Base-by-base conservation (phyloP, 1,284 basidiomycete species). In the Ganoderma meredithae region DNA sequence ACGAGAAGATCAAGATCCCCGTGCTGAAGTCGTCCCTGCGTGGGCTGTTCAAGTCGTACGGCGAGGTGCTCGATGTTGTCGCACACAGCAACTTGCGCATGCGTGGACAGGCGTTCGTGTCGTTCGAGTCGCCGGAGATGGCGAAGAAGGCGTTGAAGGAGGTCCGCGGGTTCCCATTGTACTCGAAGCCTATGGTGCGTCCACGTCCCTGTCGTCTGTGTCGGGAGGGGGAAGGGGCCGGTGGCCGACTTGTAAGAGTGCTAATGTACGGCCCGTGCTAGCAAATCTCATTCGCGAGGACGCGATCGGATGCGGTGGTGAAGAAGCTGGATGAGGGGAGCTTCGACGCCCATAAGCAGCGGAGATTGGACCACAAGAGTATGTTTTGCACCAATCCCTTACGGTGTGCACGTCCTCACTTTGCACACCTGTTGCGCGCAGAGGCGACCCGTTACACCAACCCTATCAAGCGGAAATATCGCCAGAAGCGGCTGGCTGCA, bases 21-120 rank as follows among this genome's bases (percentile, higher is more conserved):
- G 96, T 97, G 39, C 87, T 99, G 76, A 98, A 97, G 81, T 84
- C 94, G 68, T 95, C 96, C 0, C 84, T 99, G 56, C 86, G 89
- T 25, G 92, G 93, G 49, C 85, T 99, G 60, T 99, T 99, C 86
- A 95, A 95, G 80, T 89, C 93, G 41, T 99, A 99, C 77, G 95
- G 95, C 22, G 92, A 94, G 68, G 92, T 99, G 7, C 81, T 97
- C 39, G 95, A 96, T 75, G 94, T 99, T 19, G 92, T 96, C 9
- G 96, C 97, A 7, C 97, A 99, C 80, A 82, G 85, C 65, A 99
- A 98, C 82, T 81, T 98, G 69, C 90, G 97, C 41, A 99, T 99
- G 98, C 88, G 98, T 52, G 97, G 97, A 13, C 97, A 99, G 82
- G 97, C 97, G 6, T 99, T 99, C 77, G 94, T 99, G 22, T 95